phyloP scores from a whole-genome alignment of 164 flowering plant genomes.

The Buxus sempervirens region DNA sequence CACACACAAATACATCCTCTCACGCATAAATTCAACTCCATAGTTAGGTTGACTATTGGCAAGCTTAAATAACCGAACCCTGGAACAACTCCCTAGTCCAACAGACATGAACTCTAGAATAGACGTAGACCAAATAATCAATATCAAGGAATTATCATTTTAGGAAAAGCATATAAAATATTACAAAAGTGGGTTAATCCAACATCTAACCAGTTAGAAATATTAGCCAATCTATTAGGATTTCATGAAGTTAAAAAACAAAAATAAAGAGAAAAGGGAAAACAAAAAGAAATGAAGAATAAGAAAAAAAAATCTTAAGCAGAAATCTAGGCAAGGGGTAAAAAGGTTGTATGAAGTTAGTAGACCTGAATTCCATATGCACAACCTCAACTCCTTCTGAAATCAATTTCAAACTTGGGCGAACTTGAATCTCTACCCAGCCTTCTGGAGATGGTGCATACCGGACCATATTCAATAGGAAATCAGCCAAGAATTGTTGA shows the following conservation, averaged over 20 bases:
- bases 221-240: background rate
- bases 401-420: slow-evolving; percentile 52
- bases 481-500: slow-evolving; percentile 83
- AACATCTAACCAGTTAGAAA: background rate
- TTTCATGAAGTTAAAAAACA: background rate
- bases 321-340: no score
- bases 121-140: background rate
- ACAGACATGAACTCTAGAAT: background rate
- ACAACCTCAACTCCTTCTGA: slow-evolving; percentile 40
- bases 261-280: no score
- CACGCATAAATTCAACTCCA: no score
- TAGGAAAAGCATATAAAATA: background rate
- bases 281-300: no score
- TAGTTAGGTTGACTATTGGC: background rate
- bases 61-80: background rate
- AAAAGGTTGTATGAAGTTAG: background rate
- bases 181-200: background rate
- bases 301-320: no score
- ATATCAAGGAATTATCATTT: background rate
- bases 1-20: no score
- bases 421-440: slow-evolving; percentile 91
- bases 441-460: slow-evolving; percentile 86
- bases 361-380: slow-evolving; percentile 79
- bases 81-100: background rate
- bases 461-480: slow-evolving; percentile 72